A percentile compares a stretch with the other conserved stretches of the same genome.
phyloP scores from a whole-genome alignment of 2,329 filamentous ascomycete genomes.

The Coniochaeta pulveracea region DNA sequence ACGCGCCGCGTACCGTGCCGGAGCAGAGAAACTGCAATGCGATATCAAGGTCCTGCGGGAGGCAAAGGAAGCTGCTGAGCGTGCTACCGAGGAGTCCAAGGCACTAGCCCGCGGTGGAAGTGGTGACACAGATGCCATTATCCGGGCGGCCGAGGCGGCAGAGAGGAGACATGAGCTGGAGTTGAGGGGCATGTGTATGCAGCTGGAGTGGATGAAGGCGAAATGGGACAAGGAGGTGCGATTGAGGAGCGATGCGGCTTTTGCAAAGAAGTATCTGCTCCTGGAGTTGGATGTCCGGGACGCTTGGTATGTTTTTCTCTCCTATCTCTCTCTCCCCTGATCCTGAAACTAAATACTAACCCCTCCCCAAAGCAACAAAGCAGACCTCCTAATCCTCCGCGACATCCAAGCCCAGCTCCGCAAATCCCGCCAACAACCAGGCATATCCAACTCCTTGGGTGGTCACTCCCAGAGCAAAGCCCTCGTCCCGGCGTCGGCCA shows the following conservation, averaged over 20 bases:
- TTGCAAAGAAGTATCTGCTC: slow-evolving; percentile 75
- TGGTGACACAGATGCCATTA: slow-evolving; percentile 45
- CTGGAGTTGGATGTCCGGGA: slow-evolving; percentile 74
- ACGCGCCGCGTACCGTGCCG: slow-evolving; percentile 41
- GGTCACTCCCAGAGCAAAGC: slow-evolving; percentile 24
- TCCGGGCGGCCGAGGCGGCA: slow-evolving; percentile 46
- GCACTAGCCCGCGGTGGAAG: slow-evolving; percentile 23
- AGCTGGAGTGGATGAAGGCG: slow-evolving; percentile 84
- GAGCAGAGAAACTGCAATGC: slow-evolving; percentile 41
- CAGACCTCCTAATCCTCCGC: slow-evolving; percentile 75
- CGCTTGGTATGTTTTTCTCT: slow-evolving; percentile 62
- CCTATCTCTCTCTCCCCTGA: slow-evolving; percentile 3
- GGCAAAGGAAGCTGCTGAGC: slow-evolving; percentile 23
- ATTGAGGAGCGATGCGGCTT: slow-evolving; percentile 70
- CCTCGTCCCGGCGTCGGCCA: slow-evolving; percentile 1
- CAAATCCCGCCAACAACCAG: slow-evolving; percentile 18
- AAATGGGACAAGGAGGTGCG: slow-evolving; percentile 69
- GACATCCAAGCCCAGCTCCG: slow-evolving; percentile 59
- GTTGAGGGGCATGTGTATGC: slow-evolving; percentile 71
- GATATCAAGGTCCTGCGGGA: slow-evolving; percentile 36
- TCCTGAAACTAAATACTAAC: slow-evolving; percentile 2
- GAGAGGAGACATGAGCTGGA: slow-evolving; percentile 64
- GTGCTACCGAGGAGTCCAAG: slow-evolving; percentile 16
- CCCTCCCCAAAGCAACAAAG: slow-evolving; percentile 63
- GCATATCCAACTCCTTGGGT: slow-evolving; percentile 19